Base-by-base conservation (phyloP, 768 basidiomycete species). In the Leucocoprinus birnbaumii region DNA sequence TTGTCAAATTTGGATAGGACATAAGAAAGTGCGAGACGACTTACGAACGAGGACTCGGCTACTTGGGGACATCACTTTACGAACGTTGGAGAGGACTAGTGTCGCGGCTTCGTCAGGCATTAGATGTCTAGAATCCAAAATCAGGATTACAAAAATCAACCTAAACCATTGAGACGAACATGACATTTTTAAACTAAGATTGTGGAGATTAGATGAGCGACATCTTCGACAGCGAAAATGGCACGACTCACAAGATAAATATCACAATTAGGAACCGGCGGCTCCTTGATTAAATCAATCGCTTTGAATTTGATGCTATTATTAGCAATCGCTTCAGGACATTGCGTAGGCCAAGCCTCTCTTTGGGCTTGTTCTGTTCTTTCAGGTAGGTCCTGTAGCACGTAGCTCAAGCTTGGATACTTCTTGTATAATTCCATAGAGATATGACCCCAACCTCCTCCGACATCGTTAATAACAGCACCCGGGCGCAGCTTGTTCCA, bases 241-340 rank as follows among this genome's bases (percentile, higher is more conserved):
- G 7, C 26, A 43, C 40, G 27, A 11, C 66, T 49, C 51, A 76
- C 75, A 60, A 73, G 75, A 56, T 77, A 76, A 11, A 75, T 59
- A 52, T 75, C 71, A 41, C 67, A 70, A 21, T 61, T 65, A 38
- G 21, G 7, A 25, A 13, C 7, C 25, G 10, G 24, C 22, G 8
- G 10, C 45, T 46, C 45, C 9, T n/a, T 11, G 7, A 45, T 19
- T 22, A 46, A 24, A 26, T 22, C 69, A 18, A 75, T 60, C 0
- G 64, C 44, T 14, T 62, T 55, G 55, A 77, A 73, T 18, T 64
- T 56, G n/a, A 76, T 63, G 2, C 68, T 60, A 18, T 63, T 50
- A 19, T 66, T 58, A 43, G 62, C 53, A 3, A 74, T 59, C 3
- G 66, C 71, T 26, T 68, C 62, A 7, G 73, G 73, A 40, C 58